A percentile compares a stretch with the other conserved stretches of the same genome.
Conservation (phyloP, 768 basidiomycete genomes). For the Lentinula edodes region DNA sequence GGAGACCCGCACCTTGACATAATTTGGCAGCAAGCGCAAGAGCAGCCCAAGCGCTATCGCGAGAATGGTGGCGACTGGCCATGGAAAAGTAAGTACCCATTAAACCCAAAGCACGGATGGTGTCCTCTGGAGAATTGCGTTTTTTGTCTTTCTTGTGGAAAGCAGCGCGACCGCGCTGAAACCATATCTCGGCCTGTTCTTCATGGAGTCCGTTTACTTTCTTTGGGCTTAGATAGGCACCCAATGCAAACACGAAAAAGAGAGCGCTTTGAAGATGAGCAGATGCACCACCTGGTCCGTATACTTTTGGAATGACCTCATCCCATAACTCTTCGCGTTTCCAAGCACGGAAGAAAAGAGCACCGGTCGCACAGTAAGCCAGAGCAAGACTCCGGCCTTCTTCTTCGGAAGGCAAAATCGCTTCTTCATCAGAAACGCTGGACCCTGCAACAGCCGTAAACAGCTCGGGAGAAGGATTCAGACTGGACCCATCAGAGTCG, state of each 20-base stretch:
- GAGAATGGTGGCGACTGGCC: constrained; percentile 35
- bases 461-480: background rate
- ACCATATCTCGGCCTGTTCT: background rate
- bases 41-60: constrained; percentile 45
- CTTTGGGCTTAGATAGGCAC: background rate
- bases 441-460: background rate
- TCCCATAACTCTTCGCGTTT: background rate
- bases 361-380: background rate
- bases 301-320: constrained; percentile 3
- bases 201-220: background rate
- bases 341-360: constrained; percentile 2
- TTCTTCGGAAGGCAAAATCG: background rate
- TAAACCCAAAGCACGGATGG: constrained; percentile 55
- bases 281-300: background rate
- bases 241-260: constrained; percentile 2
- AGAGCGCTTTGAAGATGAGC: constrained; percentile 1
- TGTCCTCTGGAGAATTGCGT: constrained; percentile 17
- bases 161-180: background rate
- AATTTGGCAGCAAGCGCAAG: constrained; percentile 53
- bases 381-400: background rate
- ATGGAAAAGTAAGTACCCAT: constrained; percentile 51
- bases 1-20: constrained; percentile 41
- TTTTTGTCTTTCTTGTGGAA: background rate
- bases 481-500: background rate
- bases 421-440: background rate